Conservation (phyloP, 805 yeast species). For the Isabelozyma heimii region DNA sequence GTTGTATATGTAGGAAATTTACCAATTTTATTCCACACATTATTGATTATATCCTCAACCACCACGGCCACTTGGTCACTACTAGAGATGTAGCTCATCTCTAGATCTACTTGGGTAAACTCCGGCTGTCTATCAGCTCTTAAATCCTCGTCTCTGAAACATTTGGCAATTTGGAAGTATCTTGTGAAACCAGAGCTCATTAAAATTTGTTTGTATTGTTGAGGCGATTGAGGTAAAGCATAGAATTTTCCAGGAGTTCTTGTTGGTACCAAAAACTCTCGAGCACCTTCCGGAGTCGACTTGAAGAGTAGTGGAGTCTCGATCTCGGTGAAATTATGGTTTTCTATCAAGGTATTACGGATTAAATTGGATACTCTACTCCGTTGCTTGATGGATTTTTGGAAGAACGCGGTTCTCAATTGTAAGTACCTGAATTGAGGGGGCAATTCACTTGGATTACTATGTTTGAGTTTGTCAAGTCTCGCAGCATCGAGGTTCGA, state of each 20-base stretch:
- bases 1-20: slow-evolving; percentile 36
- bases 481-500: slow-evolving; percentile 68
- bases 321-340: slow-evolving; percentile 64
- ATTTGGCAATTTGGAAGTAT: slow-evolving; percentile 88
- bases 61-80: slow-evolving; percentile 62
- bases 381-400: slow-evolving; percentile 53
- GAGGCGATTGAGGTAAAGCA: slow-evolving; percentile 97
- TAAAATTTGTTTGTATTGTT: slow-evolving; percentile 89
- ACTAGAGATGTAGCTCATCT: slow-evolving; percentile 78
- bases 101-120: slow-evolving; percentile 95
- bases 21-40: slow-evolving; percentile 54
- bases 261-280: slow-evolving; percentile 93
- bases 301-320: slow-evolving; percentile 94
- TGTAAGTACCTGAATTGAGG: slow-evolving; percentile 81
- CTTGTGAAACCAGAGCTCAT: slow-evolving; percentile 90
- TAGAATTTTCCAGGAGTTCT: slow-evolving; percentile 61
- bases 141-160: slow-evolving; percentile 95
- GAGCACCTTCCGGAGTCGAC: slow-evolving; percentile 97
- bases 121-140: slow-evolving; percentile 97
- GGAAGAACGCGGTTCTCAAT: slow-evolving; percentile 59
- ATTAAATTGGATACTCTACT: slow-evolving; percentile 51
- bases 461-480: slow-evolving; percentile 55
- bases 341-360: slow-evolving; percentile 37
- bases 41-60: slow-evolving; percentile 55
- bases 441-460: slow-evolving; percentile 58